A percentile compares a stretch with the other conserved stretches of the same genome.
Evolutionary conservation across 495 filamentous ascomycete genomes (phyloP).

Genomic region (Margaritispora aquatica): DNA sequence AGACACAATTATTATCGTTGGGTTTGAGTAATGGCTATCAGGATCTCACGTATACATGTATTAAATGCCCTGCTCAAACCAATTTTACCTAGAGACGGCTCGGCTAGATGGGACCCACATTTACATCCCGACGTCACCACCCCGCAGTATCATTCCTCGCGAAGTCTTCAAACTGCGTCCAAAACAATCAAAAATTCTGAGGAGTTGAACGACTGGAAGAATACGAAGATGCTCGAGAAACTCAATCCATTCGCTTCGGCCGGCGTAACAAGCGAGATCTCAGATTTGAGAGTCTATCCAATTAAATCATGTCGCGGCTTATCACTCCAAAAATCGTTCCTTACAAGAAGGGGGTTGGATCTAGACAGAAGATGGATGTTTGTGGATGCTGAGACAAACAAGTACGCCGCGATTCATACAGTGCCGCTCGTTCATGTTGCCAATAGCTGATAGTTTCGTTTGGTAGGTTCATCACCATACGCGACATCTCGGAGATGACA

Average conservation of each 20-base stretch:
- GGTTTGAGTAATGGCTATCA: too few relatives aligned
- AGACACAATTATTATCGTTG: too few relatives aligned
- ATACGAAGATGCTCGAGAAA: not conserved
- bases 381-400: slow-evolving; percentile 5
- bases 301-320: slow-evolving; percentile 14
- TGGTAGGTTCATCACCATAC: slow-evolving; percentile 6
- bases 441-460: not conserved
- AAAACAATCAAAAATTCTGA: not conserved
- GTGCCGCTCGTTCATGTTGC: not conserved
- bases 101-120: not conserved
- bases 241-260: slow-evolving; percentile 2
- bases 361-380: slow-evolving; percentile 10
- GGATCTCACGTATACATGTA: too few relatives aligned
- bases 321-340: not conserved
- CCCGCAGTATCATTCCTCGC: too few relatives aligned
- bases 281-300: slow-evolving; percentile 7
- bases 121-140: too few relatives aligned
- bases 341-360: slow-evolving; percentile 6
- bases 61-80: too few relatives aligned
- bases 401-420: not conserved
- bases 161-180: not conserved
- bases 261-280: not conserved
- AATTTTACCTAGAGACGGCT: too few relatives aligned
- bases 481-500: slow-evolving; percentile 5
- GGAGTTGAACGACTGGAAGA: not conserved